Evolutionary conservation across 805 yeast species (phyloP).

Genomic region (Candida silvicultrix): DNA sequence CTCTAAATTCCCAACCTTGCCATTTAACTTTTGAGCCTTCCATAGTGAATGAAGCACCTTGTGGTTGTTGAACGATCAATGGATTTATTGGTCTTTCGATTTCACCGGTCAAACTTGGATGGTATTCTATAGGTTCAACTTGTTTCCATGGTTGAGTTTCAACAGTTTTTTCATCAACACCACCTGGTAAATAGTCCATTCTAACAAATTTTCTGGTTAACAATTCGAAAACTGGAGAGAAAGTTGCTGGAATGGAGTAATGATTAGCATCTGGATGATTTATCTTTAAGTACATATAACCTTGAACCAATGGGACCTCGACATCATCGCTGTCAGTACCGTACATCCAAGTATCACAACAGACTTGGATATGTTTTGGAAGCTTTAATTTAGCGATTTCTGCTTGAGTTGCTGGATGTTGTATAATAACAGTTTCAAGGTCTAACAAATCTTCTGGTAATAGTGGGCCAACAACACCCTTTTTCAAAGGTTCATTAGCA

Average conservation of each 20-base stretch:
- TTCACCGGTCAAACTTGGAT: slow-evolving; percentile 62
- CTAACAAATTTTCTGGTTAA: slow-evolving; percentile 54
- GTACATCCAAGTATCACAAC: slow-evolving; percentile 81
- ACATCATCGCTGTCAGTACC: slow-evolving; percentile 59
- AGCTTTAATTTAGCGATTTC: slow-evolving; percentile 63
- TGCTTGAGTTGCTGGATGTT: slow-evolving; percentile 53
- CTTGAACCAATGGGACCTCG: slow-evolving; percentile 57
- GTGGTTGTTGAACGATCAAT: slow-evolving; percentile 64
- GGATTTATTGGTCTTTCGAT: slow-evolving; percentile 58
- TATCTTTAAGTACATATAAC: slow-evolving; percentile 69
- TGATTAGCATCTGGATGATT: slow-evolving; percentile 68
- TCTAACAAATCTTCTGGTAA: slow-evolving; percentile 57
- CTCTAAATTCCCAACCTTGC: slow-evolving; percentile 84
- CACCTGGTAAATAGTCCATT: slow-evolving; percentile 70
- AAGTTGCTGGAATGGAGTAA: slow-evolving; percentile 66
- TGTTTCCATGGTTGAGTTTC: slow-evolving; percentile 55
- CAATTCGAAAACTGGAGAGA: slow-evolving; percentile 68
- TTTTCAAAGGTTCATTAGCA: slow-evolving; percentile 45
- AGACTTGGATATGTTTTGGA: slow-evolving; percentile 45
- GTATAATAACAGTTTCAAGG: slow-evolving; percentile 42
- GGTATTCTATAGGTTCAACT: slow-evolving; percentile 62
- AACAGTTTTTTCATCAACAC: slow-evolving; percentile 51
- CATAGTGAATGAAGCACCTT: slow-evolving; percentile 66
- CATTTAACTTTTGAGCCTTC: slow-evolving; percentile 58
- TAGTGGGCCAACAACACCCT: slow-evolving; percentile 63